Base-by-base conservation (phyloP, 2,329 filamentous ascomycete genomes). In the Verticillium tricorpus region DNA sequence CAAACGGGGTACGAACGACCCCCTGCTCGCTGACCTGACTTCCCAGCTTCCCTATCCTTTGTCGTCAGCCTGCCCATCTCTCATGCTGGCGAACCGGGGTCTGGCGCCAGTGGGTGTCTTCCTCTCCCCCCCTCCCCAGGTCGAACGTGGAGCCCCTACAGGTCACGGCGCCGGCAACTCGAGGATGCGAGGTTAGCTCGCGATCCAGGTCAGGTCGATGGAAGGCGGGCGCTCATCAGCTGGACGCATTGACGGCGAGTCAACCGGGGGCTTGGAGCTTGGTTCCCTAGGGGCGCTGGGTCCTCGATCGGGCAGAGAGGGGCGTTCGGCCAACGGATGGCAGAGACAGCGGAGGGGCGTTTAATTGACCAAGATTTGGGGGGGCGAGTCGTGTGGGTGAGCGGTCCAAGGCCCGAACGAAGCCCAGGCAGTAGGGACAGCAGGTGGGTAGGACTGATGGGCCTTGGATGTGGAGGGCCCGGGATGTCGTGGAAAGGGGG, bases 361-460 rank as follows among this genome's bases (percentile, higher is more conserved):
- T 58, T 58, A 50, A 58, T 58, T 58, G 57, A 58, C 37, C 37
- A 58, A 58, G 57, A 58, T 58, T 58, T 37, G 37, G 45, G 45
- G 17, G 6, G 7, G 45, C 19, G 45, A 50, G 45, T 50, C 45
- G 45, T 50, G 45, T 50, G 45, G 19, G n/a, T 45, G 39, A n/a
- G 39, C 39, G 39, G 39, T 45, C 39, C 28, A 28, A 28, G 28
- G 28, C 28, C 28, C 28, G 28, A 28, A 35, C 34, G 34, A 35
- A 35, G 34, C 34, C 5, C 28, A 28, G 25, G 25, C 25, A 28
- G 34, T 35, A 35, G 34, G 9, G 34, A 25, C 25, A 25, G 25
- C 25, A 25, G 25, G 34, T 1, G 3, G 32, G 25, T 5, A 35
- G 34, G 9, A 14, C 9, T 14, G 34, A 14, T 9, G 34, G 45